Percentiles rank a stretch among this genome's conserved stretches.
phyloP scores from a whole-genome alignment of 257 asterid species.

The Solanum sejunctum region DNA sequence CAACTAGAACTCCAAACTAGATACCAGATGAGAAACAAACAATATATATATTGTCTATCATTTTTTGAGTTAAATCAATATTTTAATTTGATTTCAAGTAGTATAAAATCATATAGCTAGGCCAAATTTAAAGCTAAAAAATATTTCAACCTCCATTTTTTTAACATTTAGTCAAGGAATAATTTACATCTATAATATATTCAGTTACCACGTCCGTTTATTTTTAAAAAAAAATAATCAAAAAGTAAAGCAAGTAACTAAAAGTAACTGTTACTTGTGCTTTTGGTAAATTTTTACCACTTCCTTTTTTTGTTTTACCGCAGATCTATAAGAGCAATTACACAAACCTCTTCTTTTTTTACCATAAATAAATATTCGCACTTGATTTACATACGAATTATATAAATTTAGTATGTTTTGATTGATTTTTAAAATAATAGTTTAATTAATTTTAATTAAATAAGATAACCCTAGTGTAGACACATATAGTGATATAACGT shows the following conservation, averaged over 20 bases:
- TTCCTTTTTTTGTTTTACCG: neutral
- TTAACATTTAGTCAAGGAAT: too few relatives aligned
- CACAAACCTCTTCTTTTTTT: neutral
- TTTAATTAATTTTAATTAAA: neutral
- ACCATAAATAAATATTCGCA: neutral
- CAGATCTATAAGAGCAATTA: neutral
- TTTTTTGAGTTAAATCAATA: too few relatives aligned
- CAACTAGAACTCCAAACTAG: neutral
- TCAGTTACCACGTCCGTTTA: too few relatives aligned
- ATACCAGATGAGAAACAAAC: neutral
- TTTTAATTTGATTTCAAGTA: too few relatives aligned
- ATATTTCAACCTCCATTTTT: too few relatives aligned
- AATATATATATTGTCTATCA: too few relatives aligned
- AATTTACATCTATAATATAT: too few relatives aligned
- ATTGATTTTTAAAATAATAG: neutral
- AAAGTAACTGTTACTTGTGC: neutral
- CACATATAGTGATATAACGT: too few relatives aligned
- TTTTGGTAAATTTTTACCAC: neutral
- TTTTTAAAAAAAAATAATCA: too few relatives aligned
- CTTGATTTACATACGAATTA: neutral
- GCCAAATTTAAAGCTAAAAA: too few relatives aligned
- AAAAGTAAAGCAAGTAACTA: neutral
- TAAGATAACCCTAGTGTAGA: neutral
- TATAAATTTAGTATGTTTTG: neutral
- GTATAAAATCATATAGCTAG: too few relatives aligned